These are phyloP conservation scores for Saposhnikovia divaricata DNA, from an alignment of 129 eudicot genomes.

Conservation along the genomic window DNA sequence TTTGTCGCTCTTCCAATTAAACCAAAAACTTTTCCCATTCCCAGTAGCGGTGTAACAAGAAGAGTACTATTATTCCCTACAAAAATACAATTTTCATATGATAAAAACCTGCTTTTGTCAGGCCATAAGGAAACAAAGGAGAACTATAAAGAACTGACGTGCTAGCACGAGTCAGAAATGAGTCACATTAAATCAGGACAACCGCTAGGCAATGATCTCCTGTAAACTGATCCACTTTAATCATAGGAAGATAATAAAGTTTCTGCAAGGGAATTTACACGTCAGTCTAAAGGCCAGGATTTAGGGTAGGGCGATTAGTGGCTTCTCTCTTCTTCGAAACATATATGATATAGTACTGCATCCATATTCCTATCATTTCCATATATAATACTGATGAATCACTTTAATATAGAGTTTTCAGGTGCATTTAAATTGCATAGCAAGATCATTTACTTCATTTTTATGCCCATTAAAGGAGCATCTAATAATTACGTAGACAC, in stretches of 20 bases:
- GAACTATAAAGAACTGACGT: neutral
- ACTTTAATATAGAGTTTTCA: too few relatives aligned
- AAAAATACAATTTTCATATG: neutral
- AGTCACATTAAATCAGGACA: neutral
- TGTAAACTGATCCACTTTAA: neutral
- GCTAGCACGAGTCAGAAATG: neutral
- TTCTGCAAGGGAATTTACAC: neutral
- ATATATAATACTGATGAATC: too few relatives aligned
- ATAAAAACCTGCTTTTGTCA: constrained; percentile 8
- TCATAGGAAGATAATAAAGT: neutral
- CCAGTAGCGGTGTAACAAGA: constrained; percentile 67
- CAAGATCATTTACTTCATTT: too few relatives aligned
- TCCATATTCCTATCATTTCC: too few relatives aligned
- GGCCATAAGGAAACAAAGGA: neutral
- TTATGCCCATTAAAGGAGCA: too few relatives aligned
- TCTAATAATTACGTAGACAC: too few relatives aligned
- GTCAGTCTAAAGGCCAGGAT: neutral
- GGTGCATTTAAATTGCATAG: too few relatives aligned
- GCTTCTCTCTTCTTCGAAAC: too few relatives aligned
- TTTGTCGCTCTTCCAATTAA: constrained; percentile 43
- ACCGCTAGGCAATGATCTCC: neutral
- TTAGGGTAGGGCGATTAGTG: neutral
- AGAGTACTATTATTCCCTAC: constrained; percentile 46
- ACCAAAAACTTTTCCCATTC: constrained; percentile 66
- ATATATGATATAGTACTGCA: too few relatives aligned